Evolutionary conservation across 1,139 yeast species (phyloP).

Genomic region (Tardiomyces depauwii): DNA sequence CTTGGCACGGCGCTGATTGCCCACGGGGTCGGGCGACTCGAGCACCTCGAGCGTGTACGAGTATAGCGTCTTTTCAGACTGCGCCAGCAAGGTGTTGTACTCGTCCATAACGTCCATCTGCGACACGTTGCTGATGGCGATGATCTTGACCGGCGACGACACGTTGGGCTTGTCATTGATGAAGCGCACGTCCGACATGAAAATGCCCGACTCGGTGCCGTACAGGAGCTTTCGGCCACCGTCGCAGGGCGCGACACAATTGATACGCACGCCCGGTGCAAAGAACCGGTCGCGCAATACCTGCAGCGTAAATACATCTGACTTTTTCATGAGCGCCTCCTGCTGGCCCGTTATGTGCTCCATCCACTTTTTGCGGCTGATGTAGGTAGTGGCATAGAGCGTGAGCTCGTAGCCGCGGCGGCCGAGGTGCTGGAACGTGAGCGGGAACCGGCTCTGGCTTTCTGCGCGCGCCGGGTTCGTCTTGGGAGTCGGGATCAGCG

Average conservation of each 20-base stretch:
- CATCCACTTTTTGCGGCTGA: constrained; percentile 69
- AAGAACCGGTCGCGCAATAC: constrained; percentile 59
- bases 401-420: constrained; percentile 59
- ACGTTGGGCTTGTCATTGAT: constrained; percentile 42
- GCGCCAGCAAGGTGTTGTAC: constrained; percentile 69
- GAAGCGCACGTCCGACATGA: constrained; percentile 49
- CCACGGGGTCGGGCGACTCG: constrained; percentile 39
- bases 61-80: constrained; percentile 72
- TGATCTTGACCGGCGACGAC: constrained; percentile 66
- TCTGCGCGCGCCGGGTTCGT: constrained; percentile 5
- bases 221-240: constrained; percentile 86
- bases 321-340: constrained; percentile 52
- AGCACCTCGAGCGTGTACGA: constrained; percentile 80
- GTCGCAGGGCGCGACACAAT: constrained; percentile 89
- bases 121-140: constrained; percentile 65
- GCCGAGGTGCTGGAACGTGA: constrained; percentile 44
- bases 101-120: constrained; percentile 91
- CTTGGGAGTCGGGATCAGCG: constrained; percentile 29
- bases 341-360: constrained; percentile 77
- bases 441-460: constrained; percentile 33
- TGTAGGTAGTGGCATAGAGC: constrained; percentile 50
- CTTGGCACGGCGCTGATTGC: constrained; percentile 64
- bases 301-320: constrained; percentile 71
- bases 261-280: constrained; percentile 55
- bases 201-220: constrained; percentile 89